These are phyloP conservation scores for Ramaria rubella DNA, from an alignment of 768 basidiomycete genomes.

Conservation along the genomic window DNA sequence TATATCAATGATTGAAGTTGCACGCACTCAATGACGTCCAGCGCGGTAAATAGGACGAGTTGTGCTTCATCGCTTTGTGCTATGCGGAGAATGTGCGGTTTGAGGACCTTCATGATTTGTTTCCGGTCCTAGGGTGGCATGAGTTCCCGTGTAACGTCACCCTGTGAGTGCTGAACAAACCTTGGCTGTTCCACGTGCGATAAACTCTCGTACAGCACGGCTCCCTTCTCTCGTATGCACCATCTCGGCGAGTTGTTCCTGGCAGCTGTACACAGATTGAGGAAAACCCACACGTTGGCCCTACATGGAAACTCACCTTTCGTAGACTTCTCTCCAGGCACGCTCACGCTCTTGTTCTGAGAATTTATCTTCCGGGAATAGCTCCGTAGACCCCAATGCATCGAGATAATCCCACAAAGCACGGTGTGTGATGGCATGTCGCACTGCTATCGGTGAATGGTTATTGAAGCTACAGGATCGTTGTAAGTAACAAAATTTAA, in stretches of 20 bases:
- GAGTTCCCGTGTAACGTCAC: neutral
- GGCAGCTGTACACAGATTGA: slow-evolving; percentile 44
- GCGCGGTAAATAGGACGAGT: slow-evolving; percentile 79
- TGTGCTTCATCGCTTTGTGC: slow-evolving; percentile 87
- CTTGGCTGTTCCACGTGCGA: slow-evolving; percentile 79
- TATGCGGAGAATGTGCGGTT: slow-evolving; percentile 86
- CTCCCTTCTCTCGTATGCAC: slow-evolving; percentile 93
- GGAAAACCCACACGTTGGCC: neutral
- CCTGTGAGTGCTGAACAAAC: slow-evolving; percentile 27
- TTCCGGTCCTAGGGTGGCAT: slow-evolving; percentile 66
- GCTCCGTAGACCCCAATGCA: neutral
- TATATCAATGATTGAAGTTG: neutral
- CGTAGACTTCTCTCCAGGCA: slow-evolving; percentile 75
- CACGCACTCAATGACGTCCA: slow-evolving; percentile 83
- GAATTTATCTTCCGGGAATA: slow-evolving; percentile 41
- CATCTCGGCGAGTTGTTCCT: slow-evolving; percentile 85
- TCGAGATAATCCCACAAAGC: slow-evolving; percentile 79
- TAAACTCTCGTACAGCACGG: slow-evolving; percentile 76
- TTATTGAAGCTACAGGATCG: slow-evolving; percentile 70
- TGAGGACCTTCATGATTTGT: slow-evolving; percentile 81
- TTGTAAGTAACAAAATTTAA: slow-evolving; percentile 3
- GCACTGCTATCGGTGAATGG: slow-evolving; percentile 81
- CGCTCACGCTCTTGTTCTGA: slow-evolving; percentile 56
- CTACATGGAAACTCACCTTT: slow-evolving; percentile 43
- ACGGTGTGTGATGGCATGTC: slow-evolving; percentile 83